Evolutionary conservation across 2,329 filamentous ascomycete genomes (phyloP).

Genomic region (Exophiala oligosperma): DNA sequence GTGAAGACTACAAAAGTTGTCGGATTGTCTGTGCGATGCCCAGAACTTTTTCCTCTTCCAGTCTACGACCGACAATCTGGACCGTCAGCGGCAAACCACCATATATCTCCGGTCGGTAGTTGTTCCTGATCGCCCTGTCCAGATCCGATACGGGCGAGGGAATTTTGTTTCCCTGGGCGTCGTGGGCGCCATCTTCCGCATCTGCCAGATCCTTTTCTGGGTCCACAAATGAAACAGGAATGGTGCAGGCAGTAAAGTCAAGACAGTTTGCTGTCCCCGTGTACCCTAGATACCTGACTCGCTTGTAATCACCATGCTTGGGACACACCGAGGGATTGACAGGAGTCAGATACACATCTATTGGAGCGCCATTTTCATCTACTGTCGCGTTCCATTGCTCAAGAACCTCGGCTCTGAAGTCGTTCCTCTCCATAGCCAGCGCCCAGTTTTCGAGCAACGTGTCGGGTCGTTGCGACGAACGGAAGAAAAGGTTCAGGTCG

Average conservation of each 20-base stretch:
- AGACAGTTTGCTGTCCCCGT: neutral
- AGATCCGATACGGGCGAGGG: neutral
- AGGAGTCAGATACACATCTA: neutral
- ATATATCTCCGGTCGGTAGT: neutral
- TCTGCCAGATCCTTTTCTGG: neutral
- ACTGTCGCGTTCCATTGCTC: neutral
- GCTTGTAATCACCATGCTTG: conserved; percentile 1
- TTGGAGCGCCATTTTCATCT: neutral
- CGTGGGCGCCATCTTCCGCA: neutral
- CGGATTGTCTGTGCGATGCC: neutral
- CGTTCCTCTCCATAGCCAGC: neutral
- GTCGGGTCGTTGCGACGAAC: neutral
- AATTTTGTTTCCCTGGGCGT: neutral
- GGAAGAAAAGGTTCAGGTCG: neutral
- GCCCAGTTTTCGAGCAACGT: neutral
- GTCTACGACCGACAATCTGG: neutral
- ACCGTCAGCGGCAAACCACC: neutral
- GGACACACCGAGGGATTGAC: conserved; percentile 1
- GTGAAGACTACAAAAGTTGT: neutral
- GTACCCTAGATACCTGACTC: neutral
- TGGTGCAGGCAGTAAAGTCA: neutral
- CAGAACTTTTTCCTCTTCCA: conserved; percentile 4
- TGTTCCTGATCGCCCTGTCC: neutral
- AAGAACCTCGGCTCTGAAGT: neutral
- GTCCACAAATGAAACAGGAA: neutral